These are phyloP conservation scores for Tolypocladium amazonense DNA, from an alignment of 2,329 filamentous ascomycete species.

Conservation along the genomic window DNA sequence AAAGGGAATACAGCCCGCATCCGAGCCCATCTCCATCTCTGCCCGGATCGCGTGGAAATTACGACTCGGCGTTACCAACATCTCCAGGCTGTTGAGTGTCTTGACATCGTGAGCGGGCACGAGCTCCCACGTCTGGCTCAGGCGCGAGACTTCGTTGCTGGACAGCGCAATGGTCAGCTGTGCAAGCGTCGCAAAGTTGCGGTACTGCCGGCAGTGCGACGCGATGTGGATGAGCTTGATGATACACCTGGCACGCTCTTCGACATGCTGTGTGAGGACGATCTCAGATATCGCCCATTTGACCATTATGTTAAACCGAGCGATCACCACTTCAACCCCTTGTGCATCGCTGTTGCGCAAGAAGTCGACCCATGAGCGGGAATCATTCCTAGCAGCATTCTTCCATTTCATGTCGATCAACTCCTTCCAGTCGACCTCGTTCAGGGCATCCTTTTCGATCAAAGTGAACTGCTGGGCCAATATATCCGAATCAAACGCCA, in stretches of 20 bases:
- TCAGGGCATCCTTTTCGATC: conserved; percentile 76
- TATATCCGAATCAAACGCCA: conserved; percentile 69
- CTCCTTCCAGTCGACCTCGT: conserved; percentile 83
- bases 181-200: conserved; percentile 77
- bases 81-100: conserved; percentile 58
- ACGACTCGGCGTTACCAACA: conserved; percentile 61
- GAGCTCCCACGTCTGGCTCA: conserved; percentile 61
- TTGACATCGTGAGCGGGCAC: conserved; percentile 55
- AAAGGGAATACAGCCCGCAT: conserved; percentile 72
- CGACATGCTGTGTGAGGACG: conserved; percentile 59
- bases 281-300: conserved; percentile 79
- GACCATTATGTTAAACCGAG: conserved; percentile 79
- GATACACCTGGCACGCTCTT: conserved; percentile 65
- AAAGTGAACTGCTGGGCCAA: conserved; percentile 77
- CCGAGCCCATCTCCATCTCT: conserved; percentile 64
- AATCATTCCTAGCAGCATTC: conserved; percentile 51
- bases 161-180: conserved; percentile 70
- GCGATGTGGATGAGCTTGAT: conserved; percentile 79
- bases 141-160: conserved; percentile 58
- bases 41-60: conserved; percentile 69
- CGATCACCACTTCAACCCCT: conserved; percentile 75
- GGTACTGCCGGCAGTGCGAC: conserved; percentile 60
- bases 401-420: conserved; percentile 78
- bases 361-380: conserved; percentile 74
- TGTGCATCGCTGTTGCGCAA: conserved; percentile 60